Percentiles rank a stretch among this genome's conserved stretches.
Evolutionary conservation across 2,329 filamentous ascomycete genomes (phyloP).

Genomic region (Fusarium sp.): DNA sequence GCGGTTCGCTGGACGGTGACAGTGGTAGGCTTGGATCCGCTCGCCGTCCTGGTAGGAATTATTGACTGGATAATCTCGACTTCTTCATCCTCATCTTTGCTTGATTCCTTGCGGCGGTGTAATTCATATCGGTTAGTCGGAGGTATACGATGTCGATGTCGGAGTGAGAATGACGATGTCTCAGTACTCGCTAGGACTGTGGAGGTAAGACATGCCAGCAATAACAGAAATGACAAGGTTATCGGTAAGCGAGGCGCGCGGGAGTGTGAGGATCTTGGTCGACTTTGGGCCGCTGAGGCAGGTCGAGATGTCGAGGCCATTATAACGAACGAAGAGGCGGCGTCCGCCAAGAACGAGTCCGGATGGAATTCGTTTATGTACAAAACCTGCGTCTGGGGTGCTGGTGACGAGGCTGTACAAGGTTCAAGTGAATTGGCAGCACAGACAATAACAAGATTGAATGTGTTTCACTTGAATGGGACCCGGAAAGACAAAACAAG

Average conservation of each 20-base stretch:
- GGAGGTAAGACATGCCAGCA: slow-evolving; percentile 42
- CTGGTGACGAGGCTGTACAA: slow-evolving; percentile 9
- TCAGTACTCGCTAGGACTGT: slow-evolving; percentile 33
- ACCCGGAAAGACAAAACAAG: slow-evolving; percentile 20
- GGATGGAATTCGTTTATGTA: background rate
- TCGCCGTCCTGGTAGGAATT: slow-evolving; percentile 27
- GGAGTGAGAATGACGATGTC: slow-evolving; percentile 30
- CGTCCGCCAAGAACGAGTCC: slow-evolving; percentile 12
- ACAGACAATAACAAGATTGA: slow-evolving; percentile 34
- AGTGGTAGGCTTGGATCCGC: slow-evolving; percentile 37
- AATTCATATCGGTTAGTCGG: slow-evolving; percentile 20
- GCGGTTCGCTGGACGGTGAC: slow-evolving; percentile 40
- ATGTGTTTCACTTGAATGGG: slow-evolving; percentile 45
- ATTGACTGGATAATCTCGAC: slow-evolving; percentile 26
- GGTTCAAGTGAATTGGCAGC: slow-evolving; percentile 17
- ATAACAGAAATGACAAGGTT: slow-evolving; percentile 30
- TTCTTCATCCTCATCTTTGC: slow-evolving; percentile 32
- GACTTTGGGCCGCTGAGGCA: slow-evolving; percentile 8
- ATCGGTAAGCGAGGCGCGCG: slow-evolving; percentile 24
- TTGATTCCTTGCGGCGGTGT: slow-evolving; percentile 27
- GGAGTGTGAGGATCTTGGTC: slow-evolving; percentile 3
- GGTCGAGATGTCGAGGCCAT: slow-evolving; percentile 31
- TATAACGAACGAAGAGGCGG: slow-evolving; percentile 34
- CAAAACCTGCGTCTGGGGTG: background rate
- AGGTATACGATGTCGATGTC: slow-evolving; percentile 17